Conservation (phyloP, 2,329 filamentous ascomycete genomes). For the Pseudogymnoascus destructans region DNA sequence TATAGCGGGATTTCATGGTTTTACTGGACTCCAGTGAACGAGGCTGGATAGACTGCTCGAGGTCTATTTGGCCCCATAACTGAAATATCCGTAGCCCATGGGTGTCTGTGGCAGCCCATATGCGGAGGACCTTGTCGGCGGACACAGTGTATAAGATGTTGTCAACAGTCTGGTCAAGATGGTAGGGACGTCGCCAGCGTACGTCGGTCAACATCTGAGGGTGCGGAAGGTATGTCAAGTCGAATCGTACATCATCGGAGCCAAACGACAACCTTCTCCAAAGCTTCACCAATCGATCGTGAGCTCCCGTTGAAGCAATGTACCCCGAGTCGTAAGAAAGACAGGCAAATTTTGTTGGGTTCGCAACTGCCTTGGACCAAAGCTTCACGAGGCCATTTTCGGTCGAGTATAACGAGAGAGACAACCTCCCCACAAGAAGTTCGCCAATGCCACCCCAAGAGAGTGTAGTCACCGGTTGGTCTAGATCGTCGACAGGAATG, state of each 20-base stretch:
- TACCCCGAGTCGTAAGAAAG: constrained; percentile 81
- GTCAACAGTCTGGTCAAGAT: constrained; percentile 64
- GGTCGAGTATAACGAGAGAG: constrained; percentile 54
- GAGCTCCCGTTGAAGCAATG: constrained; percentile 65
- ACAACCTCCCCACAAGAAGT: constrained; percentile 61
- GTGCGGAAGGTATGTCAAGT: constrained; percentile 82
- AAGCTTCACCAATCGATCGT: constrained; percentile 79
- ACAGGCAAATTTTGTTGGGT: constrained; percentile 55
- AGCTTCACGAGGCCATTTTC: constrained; percentile 38
- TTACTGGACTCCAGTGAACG: constrained; percentile 14
- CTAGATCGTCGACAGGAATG: constrained; percentile 37
- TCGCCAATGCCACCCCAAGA: constrained; percentile 86
- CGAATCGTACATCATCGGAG: constrained; percentile 70
- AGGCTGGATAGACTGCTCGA: constrained; percentile 53
- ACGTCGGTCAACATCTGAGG: constrained; percentile 66
- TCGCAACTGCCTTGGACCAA: constrained; percentile 67
- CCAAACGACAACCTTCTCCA: constrained; percentile 84
- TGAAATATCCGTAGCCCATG: constrained; percentile 59
- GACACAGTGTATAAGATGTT: constrained; percentile 88
- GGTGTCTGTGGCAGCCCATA: constrained; percentile 71
- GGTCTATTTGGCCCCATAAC: constrained; percentile 69
- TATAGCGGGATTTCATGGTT: constrained; percentile 40
- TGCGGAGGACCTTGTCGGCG: constrained; percentile 62
- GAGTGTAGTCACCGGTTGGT: constrained; percentile 39
- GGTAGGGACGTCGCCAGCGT: constrained; percentile 71